Conservation (phyloP, 2,329 filamentous ascomycete genomes). For the Exophiala spinifera region DNA sequence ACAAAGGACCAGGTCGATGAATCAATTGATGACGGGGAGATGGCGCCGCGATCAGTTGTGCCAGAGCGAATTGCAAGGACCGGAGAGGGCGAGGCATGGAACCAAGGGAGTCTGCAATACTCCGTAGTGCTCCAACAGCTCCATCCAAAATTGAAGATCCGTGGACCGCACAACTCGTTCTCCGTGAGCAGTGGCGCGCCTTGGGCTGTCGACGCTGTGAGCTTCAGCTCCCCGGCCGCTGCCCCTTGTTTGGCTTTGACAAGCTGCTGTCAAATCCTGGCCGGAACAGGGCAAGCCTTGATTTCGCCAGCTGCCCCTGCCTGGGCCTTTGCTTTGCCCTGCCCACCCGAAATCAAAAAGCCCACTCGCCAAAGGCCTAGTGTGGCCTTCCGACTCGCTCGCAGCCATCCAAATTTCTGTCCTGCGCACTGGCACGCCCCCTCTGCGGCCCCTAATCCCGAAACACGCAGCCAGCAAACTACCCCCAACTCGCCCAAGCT, state of each 20-base stretch:
- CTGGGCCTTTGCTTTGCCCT: neutral
- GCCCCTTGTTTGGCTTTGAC: conserved; percentile 15
- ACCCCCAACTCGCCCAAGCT: conserved; percentile 10
- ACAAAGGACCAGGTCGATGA: conserved; percentile 5
- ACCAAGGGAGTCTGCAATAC: neutral
- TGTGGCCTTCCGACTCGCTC: neutral
- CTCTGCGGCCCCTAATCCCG: conserved; percentile 18
- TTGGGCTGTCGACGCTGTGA: neutral
- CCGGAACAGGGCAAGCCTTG: conserved; percentile 11
- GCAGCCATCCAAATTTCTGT: conserved; percentile 15
- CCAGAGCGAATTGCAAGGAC: conserved; percentile 10
- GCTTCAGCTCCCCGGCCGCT: neutral
- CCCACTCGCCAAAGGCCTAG: conserved; percentile 4
- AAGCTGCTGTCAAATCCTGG: neutral
- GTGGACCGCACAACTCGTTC: no score
- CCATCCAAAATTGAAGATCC: neutral
- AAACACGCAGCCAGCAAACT: conserved; percentile 23
- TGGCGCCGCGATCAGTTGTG: conserved; percentile 19
- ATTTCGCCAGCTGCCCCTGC: neutral
- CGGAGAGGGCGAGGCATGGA: neutral
- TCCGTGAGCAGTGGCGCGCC: no score
- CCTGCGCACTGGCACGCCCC: conserved; percentile 12
- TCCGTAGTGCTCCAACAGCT: neutral
- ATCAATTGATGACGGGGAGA: conserved; percentile 16
- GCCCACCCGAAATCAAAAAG: conserved; percentile 15